Base-by-base conservation (phyloP, 371 early-diverging fungal species). In the Entomophthora muscae region DNA sequence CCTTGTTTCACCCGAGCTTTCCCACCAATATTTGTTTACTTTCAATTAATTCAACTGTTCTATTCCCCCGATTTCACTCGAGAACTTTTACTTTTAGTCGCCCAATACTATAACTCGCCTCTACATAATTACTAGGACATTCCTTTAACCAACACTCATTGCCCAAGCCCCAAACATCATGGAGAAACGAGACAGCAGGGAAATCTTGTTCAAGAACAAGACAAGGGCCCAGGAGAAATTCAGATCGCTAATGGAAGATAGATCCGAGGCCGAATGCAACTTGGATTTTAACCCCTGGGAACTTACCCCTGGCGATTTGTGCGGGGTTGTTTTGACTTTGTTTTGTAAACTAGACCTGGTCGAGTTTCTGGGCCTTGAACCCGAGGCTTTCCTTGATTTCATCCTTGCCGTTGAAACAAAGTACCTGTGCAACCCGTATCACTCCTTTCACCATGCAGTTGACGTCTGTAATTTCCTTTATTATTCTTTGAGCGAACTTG, bases 371-470 rank as follows among this genome's bases (percentile, higher is more conserved):
- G 76, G 76, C 32, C 75, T 84, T 55, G 70, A 75, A n/a, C 71
- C 79, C 10, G 80, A 77, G 32, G 79, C 80, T 63, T 71, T 93
- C 64, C 78, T 91, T 13, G 88, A 89, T 64, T 91, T 90, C 65
- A 72, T 86, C 31, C 72, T 88, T 24, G 89, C 86, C 66, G 83
- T 93, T n/a, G 88, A 88, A 64, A 69, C 75, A 28, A 86, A 86
- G 31, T 91, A 91, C 70, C 72, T 76, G 10, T 73, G 78, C 10
- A 89, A 87, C 64, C 88, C 91, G 5, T 93, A 93, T 66, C 94
- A 93, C 68, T 87, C 86, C 2, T 92, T 91, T 66, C 80, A 80
- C 69, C 94, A 92, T 69, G 91, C 89, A 3, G 83, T 85, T 0
- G 94, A 93, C 71, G 92, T 93, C 0, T 80, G 86, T 0, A 77